Evolutionary conservation across 1,139 yeast genomes (phyloP).

Genomic region (Yamadazyma diddensiae): DNA sequence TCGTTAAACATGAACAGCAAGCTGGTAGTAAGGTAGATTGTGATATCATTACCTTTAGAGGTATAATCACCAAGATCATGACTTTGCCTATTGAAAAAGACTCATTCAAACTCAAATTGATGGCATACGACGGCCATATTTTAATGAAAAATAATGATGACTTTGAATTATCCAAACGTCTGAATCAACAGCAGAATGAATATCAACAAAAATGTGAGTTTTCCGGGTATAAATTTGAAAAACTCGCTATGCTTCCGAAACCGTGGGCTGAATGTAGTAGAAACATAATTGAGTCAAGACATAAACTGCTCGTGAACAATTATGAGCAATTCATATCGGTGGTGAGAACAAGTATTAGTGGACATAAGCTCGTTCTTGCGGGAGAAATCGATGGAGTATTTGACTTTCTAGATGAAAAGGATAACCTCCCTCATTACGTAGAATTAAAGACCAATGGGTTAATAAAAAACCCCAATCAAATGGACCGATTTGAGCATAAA

Average conservation of each 20-base stretch:
- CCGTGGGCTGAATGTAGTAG: slow-evolving; percentile 76
- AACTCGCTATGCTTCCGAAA: slow-evolving; percentile 66
- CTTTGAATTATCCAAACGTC: slow-evolving; percentile 28
- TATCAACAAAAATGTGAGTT: slow-evolving; percentile 46
- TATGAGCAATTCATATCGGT: slow-evolving; percentile 77
- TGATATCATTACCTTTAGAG: slow-evolving; percentile 81
- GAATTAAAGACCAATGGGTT: slow-evolving; percentile 75
- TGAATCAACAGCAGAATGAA: slow-evolving; percentile 31
- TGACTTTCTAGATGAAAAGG: slow-evolving; percentile 57
- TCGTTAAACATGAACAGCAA: slow-evolving; percentile 53
- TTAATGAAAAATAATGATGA: slow-evolving; percentile 66
- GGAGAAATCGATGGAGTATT: slow-evolving; percentile 92
- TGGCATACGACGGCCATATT: slow-evolving; percentile 76
- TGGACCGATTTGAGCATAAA: slow-evolving; percentile 66
- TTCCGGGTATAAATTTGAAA: slow-evolving; percentile 85
- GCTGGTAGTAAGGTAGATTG: slow-evolving; percentile 47
- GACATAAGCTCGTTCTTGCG: slow-evolving; percentile 64
- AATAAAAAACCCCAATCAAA: slow-evolving; percentile 51
- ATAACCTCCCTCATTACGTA: slow-evolving; percentile 68
- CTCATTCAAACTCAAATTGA: slow-evolving; percentile 60
- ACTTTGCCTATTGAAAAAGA: slow-evolving; percentile 56
- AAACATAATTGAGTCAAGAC: slow-evolving; percentile 61
- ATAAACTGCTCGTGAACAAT: slow-evolving; percentile 57
- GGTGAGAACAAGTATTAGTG: slow-evolving; percentile 82
- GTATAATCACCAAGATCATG: slow-evolving; percentile 69